A percentile compares a stretch with the other conserved stretches of the same genome.
phyloP scores from a whole-genome alignment of 2,329 filamentous ascomycete species.

The Ophiostoma fasciatum region DNA sequence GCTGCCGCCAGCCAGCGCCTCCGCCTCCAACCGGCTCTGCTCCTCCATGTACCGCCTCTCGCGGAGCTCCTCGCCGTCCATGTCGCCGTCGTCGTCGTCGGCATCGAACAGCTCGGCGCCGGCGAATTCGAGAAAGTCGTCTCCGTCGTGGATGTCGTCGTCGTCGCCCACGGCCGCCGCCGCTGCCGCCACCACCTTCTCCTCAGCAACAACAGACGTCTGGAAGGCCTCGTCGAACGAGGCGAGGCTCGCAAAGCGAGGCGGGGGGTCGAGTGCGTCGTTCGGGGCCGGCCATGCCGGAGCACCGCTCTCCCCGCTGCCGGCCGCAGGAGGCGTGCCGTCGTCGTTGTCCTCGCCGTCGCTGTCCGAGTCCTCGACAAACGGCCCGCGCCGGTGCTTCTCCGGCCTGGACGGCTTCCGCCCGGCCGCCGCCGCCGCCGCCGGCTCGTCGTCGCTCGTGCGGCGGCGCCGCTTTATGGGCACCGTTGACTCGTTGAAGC shows the following conservation, averaged over 20 bases:
- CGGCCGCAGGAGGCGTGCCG: no score
- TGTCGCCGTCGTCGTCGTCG: constrained; percentile 37
- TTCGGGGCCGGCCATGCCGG: no score
- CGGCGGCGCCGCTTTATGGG: constrained; percentile 7
- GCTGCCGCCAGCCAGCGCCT: constrained; percentile 26
- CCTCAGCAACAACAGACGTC: background rate
- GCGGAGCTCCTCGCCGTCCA: constrained; percentile 32
- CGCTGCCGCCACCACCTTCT: no score
- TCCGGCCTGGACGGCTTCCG: no score
- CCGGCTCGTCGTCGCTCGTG: background rate
- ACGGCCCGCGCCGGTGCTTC: constrained; percentile 39
- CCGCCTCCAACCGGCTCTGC: constrained; percentile 51
- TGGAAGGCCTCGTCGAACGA: constrained; percentile 7
- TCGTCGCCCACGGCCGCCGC: constrained; percentile 6
- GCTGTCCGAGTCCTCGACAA: constrained; percentile 38
- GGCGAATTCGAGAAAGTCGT: constrained; percentile 33
- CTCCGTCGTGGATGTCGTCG: constrained; percentile 16
- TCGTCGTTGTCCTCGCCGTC: background rate
- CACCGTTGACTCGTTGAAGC: constrained; percentile 2
- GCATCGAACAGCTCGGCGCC: constrained; percentile 42
- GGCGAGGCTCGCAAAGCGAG: background rate
- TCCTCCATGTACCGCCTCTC: constrained; percentile 61
- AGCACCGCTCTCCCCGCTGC: no score
- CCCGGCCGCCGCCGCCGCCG: constrained; percentile 13
- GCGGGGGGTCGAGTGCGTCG: no score